Evolutionary conservation across 2,329 filamentous ascomycete genomes (phyloP).

Genomic region (Verticillium dahliae): DNA sequence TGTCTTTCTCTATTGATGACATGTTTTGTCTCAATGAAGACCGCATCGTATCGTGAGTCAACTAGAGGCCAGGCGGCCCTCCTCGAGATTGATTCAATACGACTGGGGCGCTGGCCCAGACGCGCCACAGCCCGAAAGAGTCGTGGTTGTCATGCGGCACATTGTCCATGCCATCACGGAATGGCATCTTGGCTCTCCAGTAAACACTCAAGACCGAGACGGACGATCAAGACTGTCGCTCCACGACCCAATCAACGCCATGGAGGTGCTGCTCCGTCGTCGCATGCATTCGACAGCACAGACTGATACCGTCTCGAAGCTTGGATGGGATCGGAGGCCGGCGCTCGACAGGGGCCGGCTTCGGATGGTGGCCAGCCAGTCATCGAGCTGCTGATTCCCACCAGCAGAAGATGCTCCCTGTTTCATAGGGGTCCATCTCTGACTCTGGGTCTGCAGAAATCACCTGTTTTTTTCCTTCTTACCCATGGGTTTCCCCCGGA

Average conservation of each 20-base stretch:
- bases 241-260: neutral
- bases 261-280: neutral
- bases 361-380: neutral
- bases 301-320: neutral
- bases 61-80: neutral
- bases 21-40: neutral
- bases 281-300: neutral
- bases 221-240: neutral
- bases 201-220: neutral
- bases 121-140: neutral
- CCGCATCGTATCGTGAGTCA: neutral
- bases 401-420: neutral
- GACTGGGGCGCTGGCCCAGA: neutral
- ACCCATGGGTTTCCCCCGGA: neutral
- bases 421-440: neutral
- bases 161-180: neutral
- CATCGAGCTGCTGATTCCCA: neutral
- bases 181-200: neutral
- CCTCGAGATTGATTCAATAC: neutral
- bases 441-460: conserved; percentile 10
- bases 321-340: neutral
- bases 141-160: neutral
- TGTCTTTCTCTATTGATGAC: neutral
- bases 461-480: conserved; percentile 5
- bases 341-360: neutral